Evolutionary conservation across 202 grass and related monocot genomes (phyloP), one percentile per base, ranked within the genome.

Genomic region (Zizania palustris): DNA sequence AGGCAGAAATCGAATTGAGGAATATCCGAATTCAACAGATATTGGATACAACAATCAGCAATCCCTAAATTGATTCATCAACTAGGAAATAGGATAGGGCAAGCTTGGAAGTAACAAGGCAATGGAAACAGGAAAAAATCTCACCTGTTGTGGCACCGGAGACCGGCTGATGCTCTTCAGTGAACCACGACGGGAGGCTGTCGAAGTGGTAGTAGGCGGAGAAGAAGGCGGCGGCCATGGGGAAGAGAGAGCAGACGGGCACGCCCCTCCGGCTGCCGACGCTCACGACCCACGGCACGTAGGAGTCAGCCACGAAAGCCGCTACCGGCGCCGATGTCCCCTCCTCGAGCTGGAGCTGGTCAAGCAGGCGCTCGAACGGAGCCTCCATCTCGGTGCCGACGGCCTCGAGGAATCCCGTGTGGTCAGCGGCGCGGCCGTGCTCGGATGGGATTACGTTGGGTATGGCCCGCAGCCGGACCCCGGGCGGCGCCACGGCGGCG

Each of bases 401-500:
- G 4, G 90, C 88, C 6, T 93, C 85, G 35, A 93, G 19, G 82
- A 93, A 90, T 60, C 79, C 84, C 11, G 58, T 18, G 36, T 89
- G 84, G 88, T 93, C 69, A 22, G 84, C 63, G 36, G 82, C 93
- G 46, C 93, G 86, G 79, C 84, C 88, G 21, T 80, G 69, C 67
- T 97, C 90, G 28, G 90, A 97, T 4, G 90, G 86, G 61, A 97
- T 91, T 59, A 86, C 85, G 63, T 97, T 91, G 10, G 90, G 88
- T 34, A 97, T 91, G 79, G 88, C 35, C 62, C 72, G 51, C 37
- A 93, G 64, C 41, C 85, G 78, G 45, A 97, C 71, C 21, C 74
- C 84, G 5, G 59, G 39, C 50, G 86, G 70, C 15, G 9, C 28
- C 45, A 72, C 4, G 15, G 79, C 46, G 63, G 39, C 0, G 34